Percentiles rank a stretch among this genome's conserved stretches.
Evolutionary conservation across 169 alveolate genomes (phyloP).

Genomic region (Perkinsus marinus): DNA sequence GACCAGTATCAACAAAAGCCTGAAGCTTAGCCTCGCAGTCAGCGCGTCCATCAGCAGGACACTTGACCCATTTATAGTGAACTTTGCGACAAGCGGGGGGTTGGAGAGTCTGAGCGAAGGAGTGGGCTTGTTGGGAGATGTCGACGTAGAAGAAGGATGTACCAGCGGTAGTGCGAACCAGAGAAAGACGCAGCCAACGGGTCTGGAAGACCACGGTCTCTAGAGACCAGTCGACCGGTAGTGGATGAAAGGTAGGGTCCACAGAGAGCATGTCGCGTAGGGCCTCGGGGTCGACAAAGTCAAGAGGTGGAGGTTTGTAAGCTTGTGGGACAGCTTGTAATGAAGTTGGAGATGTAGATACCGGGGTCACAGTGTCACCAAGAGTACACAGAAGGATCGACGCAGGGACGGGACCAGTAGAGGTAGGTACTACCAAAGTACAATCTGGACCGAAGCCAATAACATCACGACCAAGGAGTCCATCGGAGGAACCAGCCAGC

Average conservation of each 20-base stretch:
- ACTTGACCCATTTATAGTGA: background rate
- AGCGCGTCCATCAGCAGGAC: background rate
- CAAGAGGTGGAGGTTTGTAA: background rate
- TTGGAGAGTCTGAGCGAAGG: background rate
- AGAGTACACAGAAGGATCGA: background rate
- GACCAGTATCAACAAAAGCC: background rate
- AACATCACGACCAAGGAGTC: background rate
- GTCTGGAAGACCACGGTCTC: background rate
- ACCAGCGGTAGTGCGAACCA: background rate
- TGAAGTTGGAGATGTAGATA: background rate
- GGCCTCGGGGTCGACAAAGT: background rate
- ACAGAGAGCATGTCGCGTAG: background rate
- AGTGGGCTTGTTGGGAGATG: background rate
- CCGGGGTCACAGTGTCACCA: background rate
- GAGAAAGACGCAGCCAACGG: background rate
- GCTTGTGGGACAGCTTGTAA: background rate
- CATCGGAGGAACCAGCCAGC: background rate
- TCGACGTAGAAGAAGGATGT: background rate
- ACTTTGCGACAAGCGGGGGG: background rate
- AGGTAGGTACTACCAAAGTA: background rate
- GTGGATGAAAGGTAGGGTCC: background rate
- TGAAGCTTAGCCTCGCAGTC: background rate
- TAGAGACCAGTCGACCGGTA: background rate
- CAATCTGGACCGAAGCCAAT: background rate
- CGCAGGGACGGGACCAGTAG: background rate